Conservation (phyloP, 148 eudicot species). For the Agrostemma githago region DNA sequence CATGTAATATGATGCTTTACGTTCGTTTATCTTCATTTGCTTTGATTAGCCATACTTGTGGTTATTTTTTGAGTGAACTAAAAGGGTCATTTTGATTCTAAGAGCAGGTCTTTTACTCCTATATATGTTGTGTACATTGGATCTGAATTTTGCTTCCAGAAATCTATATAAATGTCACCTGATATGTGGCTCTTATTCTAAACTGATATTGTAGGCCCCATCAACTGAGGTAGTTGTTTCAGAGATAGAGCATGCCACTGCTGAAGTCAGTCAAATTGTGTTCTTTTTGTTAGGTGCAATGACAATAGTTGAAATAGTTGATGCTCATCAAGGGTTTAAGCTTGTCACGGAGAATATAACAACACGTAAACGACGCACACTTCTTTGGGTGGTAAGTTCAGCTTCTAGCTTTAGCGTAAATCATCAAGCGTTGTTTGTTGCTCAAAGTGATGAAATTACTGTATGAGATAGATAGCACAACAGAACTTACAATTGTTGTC, state of each 20-base stretch:
- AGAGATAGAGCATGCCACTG: constrained; percentile 86
- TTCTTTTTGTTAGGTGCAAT: constrained; percentile 97
- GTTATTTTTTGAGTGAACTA: background rate
- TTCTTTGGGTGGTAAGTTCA: constrained; percentile 96
- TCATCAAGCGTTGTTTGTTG: background rate
- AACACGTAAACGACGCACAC: constrained; percentile 85
- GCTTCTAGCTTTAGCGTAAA: constrained; percentile 1
- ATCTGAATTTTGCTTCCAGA: background rate
- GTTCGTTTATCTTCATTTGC: background rate
- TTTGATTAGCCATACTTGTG: background rate
- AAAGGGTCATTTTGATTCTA: background rate
- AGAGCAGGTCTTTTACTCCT: background rate
- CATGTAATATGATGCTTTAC: background rate
- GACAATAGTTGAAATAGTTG: constrained; percentile 97
- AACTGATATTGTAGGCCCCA: constrained; percentile 65
- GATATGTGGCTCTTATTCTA: background rate
- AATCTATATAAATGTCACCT: background rate
- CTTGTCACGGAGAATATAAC: constrained; percentile 93
- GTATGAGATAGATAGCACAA: background rate
- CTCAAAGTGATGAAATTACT: background rate
- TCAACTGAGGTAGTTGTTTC: constrained; percentile 81
- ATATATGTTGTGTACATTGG: background rate
- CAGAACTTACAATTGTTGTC: background rate
- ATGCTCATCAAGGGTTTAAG: constrained; percentile 99
- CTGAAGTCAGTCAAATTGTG: constrained; percentile 96